Base-by-base conservation (phyloP, 352 stramenopile genomes). In the Pythium apleroticum region DNA sequence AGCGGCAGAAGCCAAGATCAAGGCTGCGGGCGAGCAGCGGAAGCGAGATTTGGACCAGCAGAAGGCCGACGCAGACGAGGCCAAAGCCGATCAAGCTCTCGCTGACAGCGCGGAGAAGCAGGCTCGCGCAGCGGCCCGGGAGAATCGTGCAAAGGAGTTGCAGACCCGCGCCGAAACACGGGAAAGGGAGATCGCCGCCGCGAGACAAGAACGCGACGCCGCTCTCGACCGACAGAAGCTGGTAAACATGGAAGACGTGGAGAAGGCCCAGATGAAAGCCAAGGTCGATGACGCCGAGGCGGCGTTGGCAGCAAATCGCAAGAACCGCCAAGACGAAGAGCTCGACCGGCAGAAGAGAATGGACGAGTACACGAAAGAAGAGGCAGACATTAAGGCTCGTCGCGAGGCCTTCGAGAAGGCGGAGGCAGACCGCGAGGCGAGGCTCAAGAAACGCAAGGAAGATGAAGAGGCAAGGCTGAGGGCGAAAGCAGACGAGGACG, bases 281-380 rank as follows among this genome's bases (percentile, higher is more conserved):
- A 0, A 49, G 1, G 19, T 35, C n/a, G 35, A 59, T 12, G 22
- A 49, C 35, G 53, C 31, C 1, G 53, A 59, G 15, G 53, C 19
- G 10, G 33, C 53, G 35, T 22, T 59, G 9, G 53, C 35, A 14
- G 35, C 17, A 31, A 59, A 59, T n/a, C 53, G 53, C 9, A 59
- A 59, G 53, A 31, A 20, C 14, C 53, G 53, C 24, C 1, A 59
- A 10, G 31, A 31, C 3, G 53, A 48, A 33, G 31, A 19, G 9
- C 8, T 24, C 1, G 53, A 59, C n/a, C 53, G 53, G 0, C 28
- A 57, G 28, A 24, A 43, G 11, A 25, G 30, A 1, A 57, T 57
- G 50, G 50, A 57, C 6, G 35, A 10, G 35, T 59, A 59, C 53
- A n/a, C 9, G n/a, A 59, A 59, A 22, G 53, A 48, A 49, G 53